Percentiles rank a stretch among this genome's conserved stretches.
phyloP scores from a whole-genome alignment of 1,139 yeast species.

The Suhomyces bolitotheri region DNA sequence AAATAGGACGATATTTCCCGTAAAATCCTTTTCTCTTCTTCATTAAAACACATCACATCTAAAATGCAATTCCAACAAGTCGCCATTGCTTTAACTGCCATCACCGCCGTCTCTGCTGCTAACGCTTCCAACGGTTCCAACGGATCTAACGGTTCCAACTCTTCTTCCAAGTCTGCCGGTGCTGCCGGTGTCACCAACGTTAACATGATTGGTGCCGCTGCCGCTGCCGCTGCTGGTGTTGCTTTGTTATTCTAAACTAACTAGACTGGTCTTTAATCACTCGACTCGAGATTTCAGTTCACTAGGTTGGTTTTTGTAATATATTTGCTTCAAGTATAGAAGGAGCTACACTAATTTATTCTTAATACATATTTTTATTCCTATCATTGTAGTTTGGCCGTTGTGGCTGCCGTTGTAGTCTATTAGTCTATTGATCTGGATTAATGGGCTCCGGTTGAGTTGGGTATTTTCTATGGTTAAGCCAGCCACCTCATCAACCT shows the following conservation, averaged over 20 bases:
- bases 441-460: too few relatives aligned
- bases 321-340: slow-evolving; percentile 11
- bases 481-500: too few relatives aligned
- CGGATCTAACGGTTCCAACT: slow-evolving; percentile 25
- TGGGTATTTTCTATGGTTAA: too few relatives aligned
- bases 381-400: too few relatives aligned
- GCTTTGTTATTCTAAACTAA: slow-evolving; percentile 20
- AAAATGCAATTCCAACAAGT: slow-evolving; percentile 48
- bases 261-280: too few relatives aligned
- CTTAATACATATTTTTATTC: slow-evolving; percentile 5
- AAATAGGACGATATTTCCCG: slow-evolving; percentile 11
- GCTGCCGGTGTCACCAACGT: slow-evolving; percentile 20
- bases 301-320: slow-evolving; percentile 15
- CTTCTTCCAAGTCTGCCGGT: slow-evolving; percentile 23
- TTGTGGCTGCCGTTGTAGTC: too few relatives aligned
- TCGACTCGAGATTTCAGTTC: slow-evolving; percentile 11
- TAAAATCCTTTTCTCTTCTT: slow-evolving; percentile 1
- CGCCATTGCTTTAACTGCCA: slow-evolving; percentile 45
- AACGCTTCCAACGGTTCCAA: slow-evolving; percentile 35
- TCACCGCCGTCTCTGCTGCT: slow-evolving; percentile 44
- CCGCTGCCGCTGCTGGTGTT: slow-evolving; percentile 22
- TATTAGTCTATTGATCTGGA: too few relatives aligned
- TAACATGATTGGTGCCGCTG: slow-evolving; percentile 17
- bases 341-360: slow-evolving; percentile 5
- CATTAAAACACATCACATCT: slow-evolving; percentile 9